Evolutionary conservation across 2,329 filamentous ascomycete genomes (phyloP).

Genomic region (Beauveria scarabaeidicola): DNA sequence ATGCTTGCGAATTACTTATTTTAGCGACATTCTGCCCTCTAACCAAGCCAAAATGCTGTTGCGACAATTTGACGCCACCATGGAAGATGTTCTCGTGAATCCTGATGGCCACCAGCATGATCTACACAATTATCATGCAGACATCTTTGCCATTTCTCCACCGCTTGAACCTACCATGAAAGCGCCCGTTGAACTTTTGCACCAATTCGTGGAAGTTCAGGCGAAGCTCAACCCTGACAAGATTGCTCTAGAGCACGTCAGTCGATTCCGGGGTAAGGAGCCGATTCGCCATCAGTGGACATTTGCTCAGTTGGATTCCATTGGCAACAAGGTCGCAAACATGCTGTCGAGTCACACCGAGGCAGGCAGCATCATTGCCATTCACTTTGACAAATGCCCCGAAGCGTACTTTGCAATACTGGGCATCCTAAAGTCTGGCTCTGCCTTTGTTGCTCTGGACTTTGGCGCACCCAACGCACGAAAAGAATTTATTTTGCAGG

Average conservation of each 20-base stretch:
- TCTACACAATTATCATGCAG: constrained; percentile 22
- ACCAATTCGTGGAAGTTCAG: constrained; percentile 67
- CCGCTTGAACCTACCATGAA: constrained; percentile 49
- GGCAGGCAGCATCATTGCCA: constrained; percentile 57
- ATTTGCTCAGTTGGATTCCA: constrained; percentile 61
- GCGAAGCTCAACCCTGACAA: constrained; percentile 48
- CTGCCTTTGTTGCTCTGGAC: constrained; percentile 73
- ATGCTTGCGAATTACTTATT: constrained; percentile 57
- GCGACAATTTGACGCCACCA: constrained; percentile 59
- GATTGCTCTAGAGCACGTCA: constrained; percentile 68
- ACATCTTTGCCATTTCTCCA: constrained; percentile 57
- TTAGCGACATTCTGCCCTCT: constrained; percentile 53
- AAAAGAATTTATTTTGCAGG: constrained; percentile 69
- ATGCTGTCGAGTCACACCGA: constrained; percentile 44
- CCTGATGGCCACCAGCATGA: constrained; percentile 34
- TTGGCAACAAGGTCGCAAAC: constrained; percentile 65
- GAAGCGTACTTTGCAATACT: constrained; percentile 77
- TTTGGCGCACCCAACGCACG: constrained; percentile 61
- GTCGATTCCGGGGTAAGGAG: constrained; percentile 37
- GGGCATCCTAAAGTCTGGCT: constrained; percentile 74
- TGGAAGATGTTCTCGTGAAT: constrained; percentile 50
- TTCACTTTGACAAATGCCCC: constrained; percentile 79
- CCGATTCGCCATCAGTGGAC: constrained; percentile 55
- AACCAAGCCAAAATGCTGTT: constrained; percentile 62
- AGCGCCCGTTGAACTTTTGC: constrained; percentile 53